Evolutionary conservation across 1,284 basidiomycete species (phyloP).

Genomic region (Phaffia rhodozyma): DNA sequence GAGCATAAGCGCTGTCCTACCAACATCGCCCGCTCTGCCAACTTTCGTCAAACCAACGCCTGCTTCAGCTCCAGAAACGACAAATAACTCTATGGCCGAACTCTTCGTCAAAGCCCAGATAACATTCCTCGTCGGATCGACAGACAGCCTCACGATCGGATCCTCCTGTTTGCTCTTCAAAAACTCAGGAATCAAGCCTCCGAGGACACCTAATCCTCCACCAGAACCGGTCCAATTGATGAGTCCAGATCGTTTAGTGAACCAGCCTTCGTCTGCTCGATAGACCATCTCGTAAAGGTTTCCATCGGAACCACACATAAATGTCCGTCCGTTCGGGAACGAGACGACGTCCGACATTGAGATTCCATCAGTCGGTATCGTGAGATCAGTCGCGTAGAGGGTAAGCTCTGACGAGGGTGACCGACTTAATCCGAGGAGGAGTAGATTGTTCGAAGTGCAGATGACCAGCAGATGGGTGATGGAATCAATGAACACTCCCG

Average conservation of each 20-base stretch:
- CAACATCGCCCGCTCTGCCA: neutral
- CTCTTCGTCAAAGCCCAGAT: conserved; percentile 62
- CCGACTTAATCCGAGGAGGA: conserved; percentile 72
- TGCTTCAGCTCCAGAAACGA: conserved; percentile 15
- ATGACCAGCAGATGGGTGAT: conserved; percentile 83
- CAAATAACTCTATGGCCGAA: conserved; percentile 51
- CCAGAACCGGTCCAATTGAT: conserved; percentile 17
- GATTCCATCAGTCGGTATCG: conserved; percentile 55
- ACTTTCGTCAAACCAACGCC: neutral
- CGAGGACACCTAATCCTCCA: conserved; percentile 18
- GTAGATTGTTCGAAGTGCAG: conserved; percentile 69
- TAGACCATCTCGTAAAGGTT: conserved; percentile 89
- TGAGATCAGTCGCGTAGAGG: conserved; percentile 83
- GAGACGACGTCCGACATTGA: conserved; percentile 68
- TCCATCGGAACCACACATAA: conserved; percentile 79
- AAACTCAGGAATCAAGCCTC: conserved; percentile 53
- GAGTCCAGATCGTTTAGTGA: conserved; percentile 46
- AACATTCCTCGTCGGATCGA: conserved; percentile 53
- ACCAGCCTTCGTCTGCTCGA: conserved; percentile 84
- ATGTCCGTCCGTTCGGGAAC: conserved; percentile 72
- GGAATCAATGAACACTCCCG: conserved; percentile 78
- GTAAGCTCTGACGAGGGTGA: conserved; percentile 54
- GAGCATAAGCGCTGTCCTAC: conserved; percentile 15
- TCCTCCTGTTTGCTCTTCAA: conserved; percentile 48
- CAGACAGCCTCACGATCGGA: conserved; percentile 52